Conservation (phyloP, 306 rosid species). For the Abrus pulchellus region DNA sequence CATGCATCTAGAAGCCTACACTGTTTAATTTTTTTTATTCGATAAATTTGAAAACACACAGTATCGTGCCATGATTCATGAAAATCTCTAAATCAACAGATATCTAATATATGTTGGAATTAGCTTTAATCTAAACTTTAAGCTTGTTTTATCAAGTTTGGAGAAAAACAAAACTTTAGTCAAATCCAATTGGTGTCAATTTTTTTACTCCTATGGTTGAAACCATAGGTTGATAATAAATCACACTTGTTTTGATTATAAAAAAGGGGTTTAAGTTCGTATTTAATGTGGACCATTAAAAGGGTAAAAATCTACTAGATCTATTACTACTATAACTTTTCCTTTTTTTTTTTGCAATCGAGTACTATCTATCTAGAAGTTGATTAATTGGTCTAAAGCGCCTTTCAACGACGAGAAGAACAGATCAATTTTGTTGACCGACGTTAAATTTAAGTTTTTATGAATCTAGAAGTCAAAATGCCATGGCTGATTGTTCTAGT, state of each 20-base stretch:
- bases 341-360: background rate
- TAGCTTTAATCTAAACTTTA: no score
- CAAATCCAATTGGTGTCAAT: no score
- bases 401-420: conserved; percentile 20
- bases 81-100: no score
- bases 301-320: background rate
- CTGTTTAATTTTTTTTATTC: background rate
- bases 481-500: background rate
- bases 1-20: conserved; percentile 12
- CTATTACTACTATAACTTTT: background rate
- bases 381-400: conserved; percentile 7
- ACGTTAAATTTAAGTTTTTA: background rate
- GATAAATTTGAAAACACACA: background rate
- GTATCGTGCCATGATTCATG: background rate
- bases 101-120: no score
- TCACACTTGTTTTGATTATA: background rate
- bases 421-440: background rate
- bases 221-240: no score
- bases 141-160: background rate
- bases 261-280: background rate
- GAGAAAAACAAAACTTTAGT: background rate
- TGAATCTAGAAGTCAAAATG: background rate
- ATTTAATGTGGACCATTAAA: background rate
- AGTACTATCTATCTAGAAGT: conserved; percentile 25
- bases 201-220: no score